Evolutionary conservation across 139 green algal genomes (phyloP), one percentile per base, ranked within the genome.

Genomic region (Limnomonas spitsbergensis): DNA sequence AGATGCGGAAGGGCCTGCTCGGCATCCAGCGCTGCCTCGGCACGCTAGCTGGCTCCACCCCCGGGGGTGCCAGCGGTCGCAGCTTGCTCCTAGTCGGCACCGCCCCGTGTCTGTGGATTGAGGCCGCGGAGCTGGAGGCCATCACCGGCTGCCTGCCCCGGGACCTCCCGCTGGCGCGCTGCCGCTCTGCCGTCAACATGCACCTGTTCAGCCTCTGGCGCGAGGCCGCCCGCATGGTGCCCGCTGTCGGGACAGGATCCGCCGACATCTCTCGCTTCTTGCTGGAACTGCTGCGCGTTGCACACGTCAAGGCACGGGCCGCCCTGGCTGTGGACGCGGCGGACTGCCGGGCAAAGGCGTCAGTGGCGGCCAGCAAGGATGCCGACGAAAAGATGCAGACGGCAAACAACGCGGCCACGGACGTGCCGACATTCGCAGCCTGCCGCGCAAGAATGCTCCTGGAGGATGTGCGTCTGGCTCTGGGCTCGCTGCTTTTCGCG

Each of bases 21-120:
- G 56, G 56, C 56, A 70, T 70, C 56, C 56, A 70, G 56, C 56
- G 56, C 56, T 38, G 56, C 56, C 56, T 70, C 7, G 24, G 56
- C 24, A 32, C 56, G 7, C 29, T 70, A 36, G 56, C 56, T 38
- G 56, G 56, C 9, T 70, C 56, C 9, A 9, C 56, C 4, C 56
- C 24, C 4, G 14, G 14, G 4, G 24, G 9, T 9, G 9, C 56
- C 14, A 14, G 14, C 29, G 14, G 9, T 24, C 34, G 68, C 7
- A 53, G 34, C 68, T 7, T 75, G 14, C 68, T 42, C 6, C 36
- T 75, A 7, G 68, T 75, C 3, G 68, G 68, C 68, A 42, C 9
- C 4, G 68, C 68, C 34, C 68, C 68, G 4, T 39, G 9, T 3
- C 68, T 75, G 7, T 75, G 68, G 68, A 20, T 75, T 14, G 68